Evolutionary conservation across 2,329 filamentous ascomycete species (phyloP), one percentile per base, ranked within the genome.

Genomic region (Botryotinia globosa): DNA sequence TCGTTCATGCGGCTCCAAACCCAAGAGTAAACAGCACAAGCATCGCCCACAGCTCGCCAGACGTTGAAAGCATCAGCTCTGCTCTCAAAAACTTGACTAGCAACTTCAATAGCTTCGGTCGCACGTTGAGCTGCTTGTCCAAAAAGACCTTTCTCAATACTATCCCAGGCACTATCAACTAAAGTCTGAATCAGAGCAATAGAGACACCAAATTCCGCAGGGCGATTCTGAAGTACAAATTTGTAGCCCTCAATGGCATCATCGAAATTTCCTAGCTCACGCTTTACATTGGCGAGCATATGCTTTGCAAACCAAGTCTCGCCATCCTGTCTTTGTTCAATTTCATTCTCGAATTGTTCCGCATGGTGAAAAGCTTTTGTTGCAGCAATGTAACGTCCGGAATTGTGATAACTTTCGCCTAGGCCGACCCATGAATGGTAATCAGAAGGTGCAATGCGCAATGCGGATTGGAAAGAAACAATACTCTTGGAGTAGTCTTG

Each of bases 381-480:
- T 0, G 96, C 95, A n/a, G 96, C 95, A 74, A 98, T 92, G 79
- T 97, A 97, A 75, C 95, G 88, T 16, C 96, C 95, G 25, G 94
- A 97, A 77, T 93, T 96, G 80, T 98, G 92, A 79, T 99, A 99
- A 79, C 94, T 97, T 83, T 99, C 96, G n/a, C 95, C 96, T 1
- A 99, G 86, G 1, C 96, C 96, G 37, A 99, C 92, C 89, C 95
- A 99, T 0, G 93, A 97, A 82, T 99, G 92, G 79, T 98, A 98
- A 81, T 98, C 94, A 59, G 91, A 85, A 0, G 94, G 94, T 2
- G 90, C 89, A 65, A 97, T 92, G 70, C 95, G 88, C 48, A 99
- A 85, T 18, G 96, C 94, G 2, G 93, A 90, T 79, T 98, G 92
- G 81, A 98, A 99, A 0, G 94, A 97, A 14, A 95, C 90, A 71